Conservation (phyloP, 2,329 filamentous ascomycete species). For the Corinectria fuckeliana region DNA sequence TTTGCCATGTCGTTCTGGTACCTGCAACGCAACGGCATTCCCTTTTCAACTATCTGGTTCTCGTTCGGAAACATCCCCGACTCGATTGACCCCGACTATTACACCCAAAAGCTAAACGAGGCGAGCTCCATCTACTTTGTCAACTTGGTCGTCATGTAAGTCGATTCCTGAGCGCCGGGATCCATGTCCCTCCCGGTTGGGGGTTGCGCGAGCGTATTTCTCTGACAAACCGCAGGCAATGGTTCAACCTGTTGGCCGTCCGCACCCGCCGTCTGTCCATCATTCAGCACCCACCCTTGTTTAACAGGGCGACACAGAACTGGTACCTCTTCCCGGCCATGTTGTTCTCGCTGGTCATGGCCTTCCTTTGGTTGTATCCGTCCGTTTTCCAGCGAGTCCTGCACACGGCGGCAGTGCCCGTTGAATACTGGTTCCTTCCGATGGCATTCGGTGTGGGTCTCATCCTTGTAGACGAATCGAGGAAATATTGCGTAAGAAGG, state of each 20-base stretch:
- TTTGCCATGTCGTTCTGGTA: conserved; percentile 75
- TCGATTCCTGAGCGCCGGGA: conserved; percentile 15
- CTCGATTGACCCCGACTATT: conserved; percentile 59
- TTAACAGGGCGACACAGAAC: conserved; percentile 71
- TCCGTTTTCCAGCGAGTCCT: conserved; percentile 67
- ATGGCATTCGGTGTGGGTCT: conserved; percentile 66
- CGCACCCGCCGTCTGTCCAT: conserved; percentile 70
- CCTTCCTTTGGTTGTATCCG: conserved; percentile 74
- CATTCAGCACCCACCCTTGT: conserved; percentile 74
- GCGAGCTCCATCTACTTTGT: conserved; percentile 81
- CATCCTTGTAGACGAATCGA: conserved; percentile 19
- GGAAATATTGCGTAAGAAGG: conserved; percentile 23
- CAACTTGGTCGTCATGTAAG: conserved; percentile 75
- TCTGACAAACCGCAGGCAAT: conserved; percentile 53
- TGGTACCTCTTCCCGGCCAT: conserved; percentile 74
- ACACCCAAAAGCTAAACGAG: conserved; percentile 62
- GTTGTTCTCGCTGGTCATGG: conserved; percentile 70
- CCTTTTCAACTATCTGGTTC: conserved; percentile 72
- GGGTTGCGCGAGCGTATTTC: not conserved
- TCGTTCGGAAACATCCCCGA: conserved; percentile 63
- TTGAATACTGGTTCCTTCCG: conserved; percentile 79
- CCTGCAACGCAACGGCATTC: conserved; percentile 65
- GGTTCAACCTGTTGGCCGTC: conserved; percentile 76
- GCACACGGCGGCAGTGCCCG: conserved; percentile 67
- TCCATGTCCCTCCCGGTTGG: conserved; percentile 1